Evolutionary conservation across 78 protist species (phyloP), one percentile per base, ranked within the genome.

Genomic region (Isochrysis galbana): DNA sequence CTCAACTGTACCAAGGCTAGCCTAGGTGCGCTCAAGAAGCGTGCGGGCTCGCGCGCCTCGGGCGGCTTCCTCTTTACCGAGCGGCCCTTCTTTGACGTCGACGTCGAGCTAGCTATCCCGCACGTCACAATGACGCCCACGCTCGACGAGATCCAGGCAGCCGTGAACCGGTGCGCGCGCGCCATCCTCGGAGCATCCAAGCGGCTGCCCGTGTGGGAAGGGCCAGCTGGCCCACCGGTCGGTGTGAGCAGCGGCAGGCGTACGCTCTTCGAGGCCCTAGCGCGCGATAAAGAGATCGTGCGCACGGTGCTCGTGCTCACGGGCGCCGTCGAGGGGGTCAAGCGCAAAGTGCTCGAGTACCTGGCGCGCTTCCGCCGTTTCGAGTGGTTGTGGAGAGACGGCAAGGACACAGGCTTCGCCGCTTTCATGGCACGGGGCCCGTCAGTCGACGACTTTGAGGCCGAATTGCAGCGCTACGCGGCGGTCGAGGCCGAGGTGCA

Each of bases 401-500:
- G n/a, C n/a, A n/a, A n/a, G n/a, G n/a, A n/a, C n/a, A n/a, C n/a
- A n/a, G n/a, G n/a, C 70, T 94, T 87, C 91, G 51, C 72, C 90
- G 5, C 34, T 29, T 0, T 91, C 29, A 54, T n/a, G 69, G 86
- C 32, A 36, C 36, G 84, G 38, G 29, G 91, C 46, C 98, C 98
- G 38, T 25, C 90, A 44, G 82, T 95, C 84, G 94, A 92, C 34
- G 95, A 72, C 89, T 96, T 93, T n/a, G 95, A 94, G 55, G n/a
- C 1, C 38, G 95, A 90, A 77, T 38, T 96, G 23, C 10, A 54
- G 90, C 72, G 51, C 25, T 96, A 94, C 93, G 91, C 48, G 14
- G 91, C 32, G 29, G 48, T 95, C 19, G 94, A 92, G 82, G 17
- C 21, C 25, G 90, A 78, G 39, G 47, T 96, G 21, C 0, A 51